phyloP scores from a whole-genome alignment of 805 yeast genomes.

The Isabelozyma pseudorhagii region DNA sequence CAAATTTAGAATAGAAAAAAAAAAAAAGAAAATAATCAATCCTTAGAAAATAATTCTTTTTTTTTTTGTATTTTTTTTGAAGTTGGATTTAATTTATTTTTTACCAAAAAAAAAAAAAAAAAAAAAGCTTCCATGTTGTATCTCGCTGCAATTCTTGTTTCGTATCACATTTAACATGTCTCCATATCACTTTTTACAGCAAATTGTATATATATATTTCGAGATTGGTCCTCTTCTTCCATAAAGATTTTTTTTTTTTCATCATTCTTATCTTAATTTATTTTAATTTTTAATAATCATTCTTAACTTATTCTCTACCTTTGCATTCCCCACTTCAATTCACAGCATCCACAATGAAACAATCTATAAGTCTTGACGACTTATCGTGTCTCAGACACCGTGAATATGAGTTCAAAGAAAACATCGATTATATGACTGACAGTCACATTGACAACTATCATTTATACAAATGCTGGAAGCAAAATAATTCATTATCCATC shows the following conservation, averaged over 20 bases:
- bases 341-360: neutral
- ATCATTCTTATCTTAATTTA: too few species aligned
- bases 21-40: too few species aligned
- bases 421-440: constrained; percentile 29
- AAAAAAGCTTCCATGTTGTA: neutral
- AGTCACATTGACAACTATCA: constrained; percentile 10
- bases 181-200: neutral
- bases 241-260: too few species aligned
- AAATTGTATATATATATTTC: too few species aligned
- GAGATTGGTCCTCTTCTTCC: neutral
- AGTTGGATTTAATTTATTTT: neutral
- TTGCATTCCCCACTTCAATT: neutral
- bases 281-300: neutral
- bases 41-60: neutral
- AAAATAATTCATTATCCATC: constrained; percentile 13
- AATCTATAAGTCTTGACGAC: neutral
- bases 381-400: neutral
- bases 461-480: constrained; percentile 23
- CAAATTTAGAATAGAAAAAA: too few species aligned
- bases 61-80: neutral
- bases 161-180: neutral
- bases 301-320: too few species aligned
- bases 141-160: neutral
- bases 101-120: neutral
- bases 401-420: constrained; percentile 10